phyloP scores from a whole-genome alignment of 805 yeast genomes.

The Metschnikowia drakensbergensis region DNA sequence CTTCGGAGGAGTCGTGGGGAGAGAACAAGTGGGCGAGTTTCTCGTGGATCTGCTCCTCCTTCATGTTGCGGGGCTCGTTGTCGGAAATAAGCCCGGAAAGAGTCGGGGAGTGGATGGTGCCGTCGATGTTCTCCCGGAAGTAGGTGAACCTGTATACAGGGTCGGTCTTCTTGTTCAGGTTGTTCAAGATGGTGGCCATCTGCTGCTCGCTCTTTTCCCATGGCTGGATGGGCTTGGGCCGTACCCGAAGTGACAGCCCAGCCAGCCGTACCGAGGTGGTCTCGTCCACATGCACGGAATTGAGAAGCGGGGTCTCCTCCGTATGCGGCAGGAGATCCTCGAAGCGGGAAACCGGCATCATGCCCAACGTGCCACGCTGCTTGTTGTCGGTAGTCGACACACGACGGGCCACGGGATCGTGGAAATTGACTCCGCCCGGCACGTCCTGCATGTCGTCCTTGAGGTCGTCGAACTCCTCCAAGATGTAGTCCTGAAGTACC shows the following conservation, averaged over 20 bases:
- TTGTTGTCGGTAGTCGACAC: conserved; percentile 7
- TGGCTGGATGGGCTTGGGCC: conserved; percentile 74
- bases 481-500: conserved; percentile 71
- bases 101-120: conserved; percentile 88
- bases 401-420: conserved; percentile 29
- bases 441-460: conserved; percentile 22
- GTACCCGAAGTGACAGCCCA: conserved; percentile 45
- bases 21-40: conserved; percentile 9
- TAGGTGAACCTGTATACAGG: conserved; percentile 72
- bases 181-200: conserved; percentile 30
- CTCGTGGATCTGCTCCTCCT: conserved; percentile 9
- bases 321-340: conserved; percentile 13
- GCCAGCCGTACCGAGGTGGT: conserved; percentile 38
- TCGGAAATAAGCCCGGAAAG: conserved; percentile 61
- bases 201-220: conserved; percentile 49
- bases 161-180: conserved; percentile 34
- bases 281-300: conserved; percentile 30
- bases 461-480: conserved; percentile 52
- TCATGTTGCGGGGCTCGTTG: conserved; percentile 10
- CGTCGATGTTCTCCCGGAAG: conserved; percentile 82
- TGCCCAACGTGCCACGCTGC: conserved; percentile 1
- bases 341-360: conserved; percentile 1
- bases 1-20: conserved; percentile 5
- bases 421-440: conserved; percentile 32
- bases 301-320: conserved; percentile 31